Evolutionary conservation across 139 green algal genomes (phyloP).

Genomic region (Limnomonas spitsbergensis): DNA sequence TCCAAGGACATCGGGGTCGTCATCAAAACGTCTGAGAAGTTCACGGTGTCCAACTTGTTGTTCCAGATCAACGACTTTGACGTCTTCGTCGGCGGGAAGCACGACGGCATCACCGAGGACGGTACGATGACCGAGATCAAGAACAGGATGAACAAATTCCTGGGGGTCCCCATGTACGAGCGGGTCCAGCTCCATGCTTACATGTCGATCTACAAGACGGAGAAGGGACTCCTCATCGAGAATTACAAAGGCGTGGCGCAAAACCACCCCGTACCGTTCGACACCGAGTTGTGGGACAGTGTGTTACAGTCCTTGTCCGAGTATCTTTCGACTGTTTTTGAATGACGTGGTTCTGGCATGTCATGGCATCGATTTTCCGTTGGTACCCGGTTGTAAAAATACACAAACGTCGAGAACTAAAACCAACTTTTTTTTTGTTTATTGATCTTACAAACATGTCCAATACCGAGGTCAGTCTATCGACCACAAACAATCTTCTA

Average conservation of each 20-base stretch:
- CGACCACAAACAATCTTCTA: too few relatives aligned
- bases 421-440: too few relatives aligned
- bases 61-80: not conserved
- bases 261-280: not conserved
- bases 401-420: too few relatives aligned
- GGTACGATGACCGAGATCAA: constrained; percentile 36
- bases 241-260: not conserved
- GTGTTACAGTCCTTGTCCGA: not conserved
- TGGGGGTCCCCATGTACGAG: constrained; percentile 4
- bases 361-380: too few relatives aligned
- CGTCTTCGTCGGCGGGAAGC: constrained; percentile 13
- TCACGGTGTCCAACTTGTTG: not conserved
- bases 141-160: constrained; percentile 13
- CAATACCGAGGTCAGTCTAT: too few relatives aligned
- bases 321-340: not conserved
- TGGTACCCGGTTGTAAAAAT: too few relatives aligned
- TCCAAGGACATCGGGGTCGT: not conserved
- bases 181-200: constrained; percentile 7
- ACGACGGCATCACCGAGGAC: constrained; percentile 25
- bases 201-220: not conserved
- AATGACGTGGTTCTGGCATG: too few relatives aligned
- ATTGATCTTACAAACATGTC: too few relatives aligned
- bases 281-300: not conserved
- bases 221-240: not conserved
- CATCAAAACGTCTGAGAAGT: not conserved